Conservation (phyloP, 768 basidiomycete species). For the Pluteus cervinus region DNA sequence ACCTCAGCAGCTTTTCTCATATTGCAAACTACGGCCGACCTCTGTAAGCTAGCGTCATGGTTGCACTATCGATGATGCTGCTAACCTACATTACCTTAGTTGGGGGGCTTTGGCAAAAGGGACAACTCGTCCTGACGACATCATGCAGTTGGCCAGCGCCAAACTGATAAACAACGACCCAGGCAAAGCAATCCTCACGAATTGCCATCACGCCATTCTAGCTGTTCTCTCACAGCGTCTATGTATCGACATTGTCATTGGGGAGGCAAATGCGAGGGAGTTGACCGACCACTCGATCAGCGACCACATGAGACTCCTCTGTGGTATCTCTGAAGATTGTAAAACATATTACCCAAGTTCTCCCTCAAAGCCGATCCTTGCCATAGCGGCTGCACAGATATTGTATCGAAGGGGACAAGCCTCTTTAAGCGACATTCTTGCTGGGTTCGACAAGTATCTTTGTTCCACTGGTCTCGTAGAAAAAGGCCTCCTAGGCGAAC, state of each 20-base stretch:
- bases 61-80: not conserved
- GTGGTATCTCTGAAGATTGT: not conserved
- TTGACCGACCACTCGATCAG: not conserved
- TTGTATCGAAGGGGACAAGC: not conserved
- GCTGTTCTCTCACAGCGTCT: not conserved
- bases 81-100: constrained; percentile 1
- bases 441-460: not conserved
- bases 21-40: not conserved
- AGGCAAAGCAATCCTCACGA: not conserved
- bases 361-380: constrained; percentile 3
- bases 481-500: constrained; percentile 1
- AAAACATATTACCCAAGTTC: not conserved
- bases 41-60: not conserved
- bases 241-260: not conserved
- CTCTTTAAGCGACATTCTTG: not conserved
- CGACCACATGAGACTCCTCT: not conserved
- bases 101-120: not conserved
- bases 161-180: not conserved
- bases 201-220: too few relatives aligned
- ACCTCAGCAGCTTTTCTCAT: not conserved
- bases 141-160: not conserved
- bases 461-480: constrained; percentile 1
- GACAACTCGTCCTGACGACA: not conserved
- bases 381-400: not conserved
- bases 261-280: not conserved